Conservation (phyloP, 495 filamentous ascomycete genomes). For the Wilcoxina mikolae region DNA sequence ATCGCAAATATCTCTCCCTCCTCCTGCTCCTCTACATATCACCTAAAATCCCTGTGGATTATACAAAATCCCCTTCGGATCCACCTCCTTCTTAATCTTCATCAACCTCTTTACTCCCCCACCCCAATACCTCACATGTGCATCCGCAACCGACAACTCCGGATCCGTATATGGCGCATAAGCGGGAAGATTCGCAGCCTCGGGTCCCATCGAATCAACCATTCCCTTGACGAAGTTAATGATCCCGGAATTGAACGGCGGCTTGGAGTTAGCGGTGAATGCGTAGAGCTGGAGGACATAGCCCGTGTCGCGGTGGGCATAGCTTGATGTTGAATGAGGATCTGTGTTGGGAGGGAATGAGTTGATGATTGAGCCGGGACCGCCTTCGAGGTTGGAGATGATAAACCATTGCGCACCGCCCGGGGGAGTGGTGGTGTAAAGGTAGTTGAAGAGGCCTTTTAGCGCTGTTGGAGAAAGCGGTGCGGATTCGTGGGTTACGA, state of each 20-base stretch:
- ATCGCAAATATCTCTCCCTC: not conserved
- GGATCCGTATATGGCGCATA: conserved; percentile 64
- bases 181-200: conserved; percentile 31
- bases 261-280: conserved; percentile 20
- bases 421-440: not conserved
- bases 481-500: not conserved
- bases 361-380: conserved; percentile 34
- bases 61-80: conserved; percentile 43
- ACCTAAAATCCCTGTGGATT: conserved; percentile 46
- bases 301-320: conserved; percentile 41
- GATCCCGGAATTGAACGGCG: conserved; percentile 24
- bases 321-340: conserved; percentile 35
- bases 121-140: conserved; percentile 44
- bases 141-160: conserved; percentile 32
- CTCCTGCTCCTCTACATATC: not conserved
- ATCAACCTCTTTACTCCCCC: conserved; percentile 30
- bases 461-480: conserved; percentile 6
- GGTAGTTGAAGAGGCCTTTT: conserved; percentile 1
- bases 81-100: conserved; percentile 38
- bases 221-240: conserved; percentile 35
- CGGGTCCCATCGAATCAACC: conserved; percentile 24
- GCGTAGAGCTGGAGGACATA: conserved; percentile 44
- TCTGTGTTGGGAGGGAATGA: conserved; percentile 27
- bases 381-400: conserved; percentile 43
- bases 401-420: conserved; percentile 33